Conservation (phyloP, 257 asterid species). For the Handroanthus guayacan region DNA sequence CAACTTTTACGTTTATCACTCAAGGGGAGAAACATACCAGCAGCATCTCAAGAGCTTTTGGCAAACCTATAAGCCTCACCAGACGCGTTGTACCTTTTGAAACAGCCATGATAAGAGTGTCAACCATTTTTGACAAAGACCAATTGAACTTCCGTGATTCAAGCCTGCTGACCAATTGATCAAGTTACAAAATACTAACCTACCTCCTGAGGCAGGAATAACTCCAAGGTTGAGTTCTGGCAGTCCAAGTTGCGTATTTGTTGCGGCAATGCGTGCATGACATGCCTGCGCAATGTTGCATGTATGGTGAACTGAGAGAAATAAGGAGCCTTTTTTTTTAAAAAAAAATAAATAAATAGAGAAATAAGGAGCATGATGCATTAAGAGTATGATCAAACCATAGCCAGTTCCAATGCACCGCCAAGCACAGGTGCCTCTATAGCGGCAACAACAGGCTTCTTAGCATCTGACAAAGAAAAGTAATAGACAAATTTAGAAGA, state of each 20-base stretch:
- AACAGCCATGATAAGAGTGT: constrained; percentile 15
- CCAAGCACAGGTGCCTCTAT: constrained; percentile 76
- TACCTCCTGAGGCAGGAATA: constrained; percentile 79
- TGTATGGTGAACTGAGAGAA: constrained; percentile 10
- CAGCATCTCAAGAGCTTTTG: constrained; percentile 66
- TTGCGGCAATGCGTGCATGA: constrained; percentile 75
- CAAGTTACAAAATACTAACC: constrained; percentile 16
- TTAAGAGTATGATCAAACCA: constrained; percentile 47
- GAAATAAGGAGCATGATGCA: not conserved
- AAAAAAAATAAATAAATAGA: too few species aligned
- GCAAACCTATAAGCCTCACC: constrained; percentile 71
- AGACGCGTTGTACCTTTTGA: constrained; percentile 70
- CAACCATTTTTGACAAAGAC: not conserved
- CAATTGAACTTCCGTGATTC: not conserved
- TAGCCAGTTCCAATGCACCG: constrained; percentile 73
- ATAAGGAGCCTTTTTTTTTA: not conserved
- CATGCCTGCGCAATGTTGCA: constrained; percentile 53
- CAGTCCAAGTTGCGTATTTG: constrained; percentile 66
- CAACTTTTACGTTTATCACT: constrained; percentile 4
- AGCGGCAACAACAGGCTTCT: constrained; percentile 77
- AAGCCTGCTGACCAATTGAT: not conserved
- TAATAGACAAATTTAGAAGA: not conserved
- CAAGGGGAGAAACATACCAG: constrained; percentile 52
- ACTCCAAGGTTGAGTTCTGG: constrained; percentile 78
- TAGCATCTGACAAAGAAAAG: constrained; percentile 52